Evolutionary conservation across 208 protist genomes (phyloP).

Genomic region (Crithidia fasciculata): DNA sequence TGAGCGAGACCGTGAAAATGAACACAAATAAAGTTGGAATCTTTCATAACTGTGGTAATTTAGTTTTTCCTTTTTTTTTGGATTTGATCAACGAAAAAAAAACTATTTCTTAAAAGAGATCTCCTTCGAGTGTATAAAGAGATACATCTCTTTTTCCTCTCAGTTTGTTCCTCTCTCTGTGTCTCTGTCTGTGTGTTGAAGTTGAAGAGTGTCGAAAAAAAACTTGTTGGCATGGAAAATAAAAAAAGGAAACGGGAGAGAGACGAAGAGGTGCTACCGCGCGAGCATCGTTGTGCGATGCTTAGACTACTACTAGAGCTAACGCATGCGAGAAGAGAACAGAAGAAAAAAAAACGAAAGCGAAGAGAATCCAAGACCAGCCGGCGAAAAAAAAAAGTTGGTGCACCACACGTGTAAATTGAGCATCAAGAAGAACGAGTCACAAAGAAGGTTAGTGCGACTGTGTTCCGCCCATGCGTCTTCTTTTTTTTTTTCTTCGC

Average conservation of each 20-base stretch:
- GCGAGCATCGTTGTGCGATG: no score
- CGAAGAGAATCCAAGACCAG: no score
- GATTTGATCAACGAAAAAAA: neutral
- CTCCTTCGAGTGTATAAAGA: no score
- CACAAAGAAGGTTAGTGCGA: neutral
- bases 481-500: no score
- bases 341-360: no score
- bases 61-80: neutral
- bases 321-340: no score
- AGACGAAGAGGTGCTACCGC: no score
- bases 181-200: neutral
- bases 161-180: neutral
- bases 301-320: no score
- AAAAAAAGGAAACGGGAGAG: no score
- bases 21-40: no score
- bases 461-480: neutral
- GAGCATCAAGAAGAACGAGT: neutral
- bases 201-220: neutral
- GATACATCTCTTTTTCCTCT: neutral
- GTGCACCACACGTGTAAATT: neutral
- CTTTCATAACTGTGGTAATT: neutral
- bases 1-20: no score
- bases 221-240: neutral
- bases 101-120: neutral
- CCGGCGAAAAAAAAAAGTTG: no score